Base-by-base conservation (phyloP, 2,329 filamentous ascomycete species). In the Venturiaceae sp. region DNA sequence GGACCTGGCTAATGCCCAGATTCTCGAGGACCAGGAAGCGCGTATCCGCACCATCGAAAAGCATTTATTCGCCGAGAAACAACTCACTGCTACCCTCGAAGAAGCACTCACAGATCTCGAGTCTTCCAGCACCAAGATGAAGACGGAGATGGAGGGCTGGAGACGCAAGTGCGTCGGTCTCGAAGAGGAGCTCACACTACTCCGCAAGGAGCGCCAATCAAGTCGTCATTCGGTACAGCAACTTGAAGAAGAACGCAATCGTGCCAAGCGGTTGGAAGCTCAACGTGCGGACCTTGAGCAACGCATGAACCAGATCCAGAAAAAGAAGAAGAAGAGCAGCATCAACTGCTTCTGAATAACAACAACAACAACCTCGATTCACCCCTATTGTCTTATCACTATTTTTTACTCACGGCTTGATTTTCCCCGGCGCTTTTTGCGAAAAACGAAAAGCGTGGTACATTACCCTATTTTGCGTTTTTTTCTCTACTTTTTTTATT, bases 41-140 rank as follows among this genome's bases (percentile, higher is more conserved):
- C 91, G 92, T 63, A 95, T 99, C 69, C 86, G 88, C 61, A 95
- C 90, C 6, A 95, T 99, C 62, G 92, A 99, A 78, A 97, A 96
- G 77, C 91, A 97, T 69, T 82, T 99, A 26, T 87, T 88, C 63
- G 94, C 94, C 3, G 94, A 99, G 78, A 95, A 95, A 71, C 92
- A 97, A 72, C 85, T 99, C 60, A 99, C 92, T 0, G 87, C 90
- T 53, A 97, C 92, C 2, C 82, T 99, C 39, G 94, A 99, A 72
- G 92, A 97, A 74, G 94, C 94, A 6, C 83, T 99, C 32, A 92
- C 90, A 2, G 94, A 99, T 67, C 83, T 99, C 37, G 94, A 99
- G 74, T 83, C 84, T 58, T 91, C 95, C 66, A 91, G 88, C 67
- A 95, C 92, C 73, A 92, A 92, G 78, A 85, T 92, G 72, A 95